These are phyloP conservation scores for Puccinia coronata DNA, from an alignment of 1,284 basidiomycete species.

Conservation along the genomic window DNA sequence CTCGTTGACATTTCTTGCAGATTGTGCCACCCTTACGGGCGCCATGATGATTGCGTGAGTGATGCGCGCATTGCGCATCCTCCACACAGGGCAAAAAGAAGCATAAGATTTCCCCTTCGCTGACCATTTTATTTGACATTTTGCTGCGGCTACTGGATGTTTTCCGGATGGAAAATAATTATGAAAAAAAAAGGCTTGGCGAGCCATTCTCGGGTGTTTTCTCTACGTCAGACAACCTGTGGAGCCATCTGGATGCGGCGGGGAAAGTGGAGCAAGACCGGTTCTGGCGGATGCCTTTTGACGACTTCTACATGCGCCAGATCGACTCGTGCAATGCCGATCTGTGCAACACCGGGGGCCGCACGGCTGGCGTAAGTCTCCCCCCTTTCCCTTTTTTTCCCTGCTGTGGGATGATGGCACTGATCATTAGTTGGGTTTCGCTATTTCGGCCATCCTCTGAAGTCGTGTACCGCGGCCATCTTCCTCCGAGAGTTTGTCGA, in stretches of 20 bases:
- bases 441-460: not conserved
- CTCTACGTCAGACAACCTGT: constrained; percentile 57
- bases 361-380: constrained; percentile 64
- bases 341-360: constrained; percentile 73
- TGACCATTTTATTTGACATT: too few species aligned
- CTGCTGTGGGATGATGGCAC: too few species aligned
- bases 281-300: constrained; percentile 63
- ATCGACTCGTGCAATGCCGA: constrained; percentile 76
- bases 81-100: too few species aligned
- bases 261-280: constrained; percentile 72
- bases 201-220: constrained; percentile 77
- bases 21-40: constrained; percentile 72
- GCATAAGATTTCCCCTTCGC: too few species aligned
- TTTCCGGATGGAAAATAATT: not conserved
- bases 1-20: constrained; percentile 7
- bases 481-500: constrained; percentile 69
- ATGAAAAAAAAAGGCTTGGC: constrained; percentile 64
- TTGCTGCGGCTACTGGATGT: too few species aligned
- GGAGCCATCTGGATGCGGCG: constrained; percentile 71
- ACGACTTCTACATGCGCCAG: constrained; percentile 74
- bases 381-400: not conserved
- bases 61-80: not conserved
- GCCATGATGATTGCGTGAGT: constrained; percentile 54
- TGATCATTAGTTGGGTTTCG: not conserved
- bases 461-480: constrained; percentile 75